Base-by-base conservation (phyloP, 139 green algal genomes). In the Asterochloris erici region DNA sequence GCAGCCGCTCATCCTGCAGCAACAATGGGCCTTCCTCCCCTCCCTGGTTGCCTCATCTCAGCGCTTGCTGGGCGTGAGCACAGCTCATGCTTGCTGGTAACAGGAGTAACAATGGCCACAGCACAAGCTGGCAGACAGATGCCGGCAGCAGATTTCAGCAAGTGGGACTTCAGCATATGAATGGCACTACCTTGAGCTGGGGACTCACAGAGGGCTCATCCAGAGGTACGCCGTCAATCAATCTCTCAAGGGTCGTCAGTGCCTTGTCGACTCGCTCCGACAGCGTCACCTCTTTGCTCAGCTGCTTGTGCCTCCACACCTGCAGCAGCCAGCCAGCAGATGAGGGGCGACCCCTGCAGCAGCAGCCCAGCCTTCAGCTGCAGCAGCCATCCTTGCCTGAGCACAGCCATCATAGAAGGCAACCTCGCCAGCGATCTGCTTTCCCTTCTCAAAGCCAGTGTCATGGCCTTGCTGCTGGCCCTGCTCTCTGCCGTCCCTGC, bases 391-490 rank as follows among this genome's bases (percentile, higher is more conserved):
- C 11, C 23, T 27, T 63, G 74, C 81, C 26, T 86, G 74, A 26
- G 89, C 83, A 84, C 79, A 90, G 11, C 91, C 92, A 64, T 82
- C 81, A 74, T 96, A 96, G 47, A 92, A 91, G n/a, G 91, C 93
- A 12, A 96, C 84, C 81, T 96, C 93, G 24, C 92, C 73, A 16
- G 89, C 92, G 38, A 96, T 90, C 64, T 96, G 89, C 84, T 90
- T 95, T 47, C 93, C 93, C 71, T 94, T 95, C 24, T 92, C 83
- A 54, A 10, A 54, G 38, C 38, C 38, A 54, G 38, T 54, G 38
- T 54, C 38, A 54, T 54, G 38, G 38, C 38, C 38, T 54, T 54
- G 38, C 38, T 80, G 76, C n/a, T 94, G n/a, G 11, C 93, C 93
- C 13, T 96, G 81, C 21, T 90, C 85, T 2, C 84, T 78, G 11